Percentiles rank a stretch among this genome's conserved stretches.
Conservation (phyloP, 345 rosid genomes). For the Aquilaria sinensis region DNA sequence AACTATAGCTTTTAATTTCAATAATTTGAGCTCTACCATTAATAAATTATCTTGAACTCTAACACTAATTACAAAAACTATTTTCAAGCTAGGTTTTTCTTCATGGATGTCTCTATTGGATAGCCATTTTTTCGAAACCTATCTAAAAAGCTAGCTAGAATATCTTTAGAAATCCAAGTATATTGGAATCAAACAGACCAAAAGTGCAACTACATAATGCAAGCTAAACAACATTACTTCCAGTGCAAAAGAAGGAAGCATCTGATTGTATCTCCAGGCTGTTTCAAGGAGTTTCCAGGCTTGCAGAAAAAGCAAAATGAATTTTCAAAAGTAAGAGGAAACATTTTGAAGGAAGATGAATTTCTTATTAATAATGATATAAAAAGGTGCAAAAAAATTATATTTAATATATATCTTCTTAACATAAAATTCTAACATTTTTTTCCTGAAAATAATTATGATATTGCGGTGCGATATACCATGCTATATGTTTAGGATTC, state of each 20-base stretch:
- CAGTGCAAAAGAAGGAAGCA: conserved; percentile 12
- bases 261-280: conserved; percentile 72
- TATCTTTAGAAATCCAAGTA: background rate
- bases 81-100: conserved; percentile 22
- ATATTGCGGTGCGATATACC: no score
- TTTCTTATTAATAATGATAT: no score
- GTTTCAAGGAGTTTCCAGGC: conserved; percentile 75
- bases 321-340: background rate
- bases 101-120: conserved; percentile 57
- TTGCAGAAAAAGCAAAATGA: conserved; percentile 24
- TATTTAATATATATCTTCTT: no score
- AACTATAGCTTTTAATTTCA: conserved; percentile 23
- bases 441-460: no score
- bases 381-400: no score
- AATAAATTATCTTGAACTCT: conserved; percentile 40
- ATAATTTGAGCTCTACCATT: conserved; percentile 22
- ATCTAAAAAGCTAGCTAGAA: conserved; percentile 16
- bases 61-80: no score
- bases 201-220: no score
- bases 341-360: background rate
- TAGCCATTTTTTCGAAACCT: conserved; percentile 34
- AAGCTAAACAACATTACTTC: no score
- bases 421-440: no score
- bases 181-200: no score
- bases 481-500: no score